Evolutionary conservation across 2,329 filamentous ascomycete species (phyloP), one percentile per base, ranked within the genome.

Genomic region (Leptosphaerulina australis): DNA sequence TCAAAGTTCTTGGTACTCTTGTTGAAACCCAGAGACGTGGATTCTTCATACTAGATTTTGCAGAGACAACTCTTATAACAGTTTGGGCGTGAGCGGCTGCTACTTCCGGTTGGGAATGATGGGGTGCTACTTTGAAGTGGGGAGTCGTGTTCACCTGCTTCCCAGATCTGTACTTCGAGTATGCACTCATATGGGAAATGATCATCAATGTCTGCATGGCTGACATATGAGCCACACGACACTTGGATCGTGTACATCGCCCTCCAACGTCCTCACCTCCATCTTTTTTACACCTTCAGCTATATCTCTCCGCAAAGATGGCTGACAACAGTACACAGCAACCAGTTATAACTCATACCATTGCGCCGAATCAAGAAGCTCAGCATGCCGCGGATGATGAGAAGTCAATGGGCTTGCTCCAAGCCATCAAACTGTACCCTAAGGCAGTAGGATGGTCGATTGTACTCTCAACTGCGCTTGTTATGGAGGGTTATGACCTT

Each of bases 401-500:
- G 53, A 75, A 77, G 48, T 69, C 63, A 29, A 78, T 79, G 76
- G 72, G 72, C n/a, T 75, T 96, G 53, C 61, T 81, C 62, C 83
- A 95, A 76, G 90, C 89, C 50, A 80, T 95, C 70, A 84, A 79
- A 64, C 79, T 93, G 15, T 96, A 96, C 67, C 91, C 90, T 43
- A 92, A 94, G 76, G 91, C 91, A 25, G 86, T 94, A 44, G 81
- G 77, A 9, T 96, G 90, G 89, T 90, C 87, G 62, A 67, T 95
- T 33, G 78, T 95, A 45, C 90, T 96, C 67, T 93, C 88, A 5
- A 92, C 88, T 1, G 90, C 88, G 68, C 90, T 96, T 68, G 85
- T 84, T 62, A 96, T 96, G 91, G 91, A 95, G 71, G 90, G 89
- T 5, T 94, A 91, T 73, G 90, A 95, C 69, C 80, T 93, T 53